Evolutionary conservation across 495 filamentous ascomycete species (phyloP).

Genomic region (Annulohypoxylon moriforme): DNA sequence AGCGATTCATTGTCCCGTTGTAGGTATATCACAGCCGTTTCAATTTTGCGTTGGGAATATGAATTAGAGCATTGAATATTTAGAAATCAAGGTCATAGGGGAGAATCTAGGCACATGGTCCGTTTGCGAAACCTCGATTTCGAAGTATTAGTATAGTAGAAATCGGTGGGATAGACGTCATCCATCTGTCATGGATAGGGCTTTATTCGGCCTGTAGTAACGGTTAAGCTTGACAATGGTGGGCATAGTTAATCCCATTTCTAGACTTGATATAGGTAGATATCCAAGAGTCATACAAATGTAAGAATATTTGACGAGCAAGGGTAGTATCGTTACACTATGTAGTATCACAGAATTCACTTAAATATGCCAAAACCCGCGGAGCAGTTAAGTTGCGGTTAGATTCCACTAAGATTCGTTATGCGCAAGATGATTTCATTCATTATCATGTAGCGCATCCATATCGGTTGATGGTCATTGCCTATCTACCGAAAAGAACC

Average conservation of each 20-base stretch:
- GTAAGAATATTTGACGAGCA: not conserved
- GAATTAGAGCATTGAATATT: not conserved
- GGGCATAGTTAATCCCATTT: not conserved
- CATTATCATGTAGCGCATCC: conserved; percentile 41
- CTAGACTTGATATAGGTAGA: too few species aligned
- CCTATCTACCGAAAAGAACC: conserved; percentile 47
- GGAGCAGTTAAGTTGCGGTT: not conserved
- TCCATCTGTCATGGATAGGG: not conserved
- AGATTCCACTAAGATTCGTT: not conserved
- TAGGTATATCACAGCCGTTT: not conserved
- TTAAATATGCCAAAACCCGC: not conserved
- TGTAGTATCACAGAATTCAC: not conserved
- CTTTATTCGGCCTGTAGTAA: not conserved
- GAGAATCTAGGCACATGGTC: not conserved
- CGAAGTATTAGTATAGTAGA: not conserved
- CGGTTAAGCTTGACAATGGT: not conserved
- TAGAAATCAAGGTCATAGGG: not conserved
- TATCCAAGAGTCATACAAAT: too few species aligned
- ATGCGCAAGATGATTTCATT: conserved; percentile 40
- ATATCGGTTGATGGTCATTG: conserved; percentile 42
- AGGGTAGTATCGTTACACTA: not conserved
- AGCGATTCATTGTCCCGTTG: not conserved
- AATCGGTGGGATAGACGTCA: not conserved
- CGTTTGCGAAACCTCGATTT: not conserved
- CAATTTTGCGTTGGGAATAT: too few species aligned